Conservation (phyloP, 2,329 filamentous ascomycete genomes). For the Chlorencoelia australis region DNA sequence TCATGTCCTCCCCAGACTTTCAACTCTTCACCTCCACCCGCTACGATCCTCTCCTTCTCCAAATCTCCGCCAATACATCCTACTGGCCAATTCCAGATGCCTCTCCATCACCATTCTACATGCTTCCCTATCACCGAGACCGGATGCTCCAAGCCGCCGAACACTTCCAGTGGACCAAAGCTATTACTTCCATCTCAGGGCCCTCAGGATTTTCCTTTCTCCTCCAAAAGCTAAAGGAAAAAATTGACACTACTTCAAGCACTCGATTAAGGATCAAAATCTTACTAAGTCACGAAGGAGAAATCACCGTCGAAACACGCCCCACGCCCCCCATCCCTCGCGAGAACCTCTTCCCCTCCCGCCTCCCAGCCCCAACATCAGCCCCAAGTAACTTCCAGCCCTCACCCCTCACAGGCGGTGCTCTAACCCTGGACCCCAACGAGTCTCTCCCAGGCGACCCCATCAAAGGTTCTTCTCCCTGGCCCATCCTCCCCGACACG, state of each 20-base stretch:
- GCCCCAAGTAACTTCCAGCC: conserved; percentile 11
- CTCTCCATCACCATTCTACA: conserved; percentile 57
- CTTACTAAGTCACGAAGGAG: conserved; percentile 40
- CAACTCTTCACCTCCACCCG: conserved; percentile 62
- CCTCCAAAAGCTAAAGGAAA: conserved; percentile 28
- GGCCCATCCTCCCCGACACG: conserved; percentile 24
- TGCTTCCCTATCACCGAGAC: conserved; percentile 69
- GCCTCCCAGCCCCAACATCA: conserved; percentile 38
- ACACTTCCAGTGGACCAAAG: conserved; percentile 45
- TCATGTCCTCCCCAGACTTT: conserved; percentile 32
- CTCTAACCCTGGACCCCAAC: conserved; percentile 15
- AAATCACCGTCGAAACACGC: conserved; percentile 34
- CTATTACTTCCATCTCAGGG: conserved; percentile 36
- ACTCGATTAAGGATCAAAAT: conserved; percentile 43
- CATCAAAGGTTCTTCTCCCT: conserved; percentile 5
- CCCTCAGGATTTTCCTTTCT: conserved; percentile 36
- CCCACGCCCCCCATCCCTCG: conserved; percentile 32
- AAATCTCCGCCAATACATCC: conserved; percentile 20
- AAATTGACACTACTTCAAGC: conserved; percentile 20
- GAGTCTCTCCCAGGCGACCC: conserved; percentile 21
- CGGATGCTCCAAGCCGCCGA: conserved; percentile 58
- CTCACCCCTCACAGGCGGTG: conserved; percentile 22
- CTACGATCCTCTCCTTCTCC: conserved; percentile 50
- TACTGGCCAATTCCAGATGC: conserved; percentile 34
- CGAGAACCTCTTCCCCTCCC: conserved; percentile 46